A percentile compares a stretch with the other conserved stretches of the same genome.
Evolutionary conservation across 73 alveolate genomes (phyloP).

Genomic region (Paramecium bursaria): DNA sequence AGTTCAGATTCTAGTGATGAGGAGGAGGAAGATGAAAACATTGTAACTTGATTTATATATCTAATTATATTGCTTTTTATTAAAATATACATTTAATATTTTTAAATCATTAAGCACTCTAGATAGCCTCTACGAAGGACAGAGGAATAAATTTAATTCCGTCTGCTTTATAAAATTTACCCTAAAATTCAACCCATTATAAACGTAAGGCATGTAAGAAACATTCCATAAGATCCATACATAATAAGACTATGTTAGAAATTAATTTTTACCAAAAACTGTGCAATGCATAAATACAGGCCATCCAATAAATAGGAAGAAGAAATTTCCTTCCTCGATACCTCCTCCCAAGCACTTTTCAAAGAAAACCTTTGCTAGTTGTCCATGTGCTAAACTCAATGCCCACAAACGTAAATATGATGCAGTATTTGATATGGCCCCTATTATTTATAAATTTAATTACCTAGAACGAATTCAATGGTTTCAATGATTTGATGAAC

Average conservation of each 20-base stretch:
- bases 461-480: constrained; percentile 93
- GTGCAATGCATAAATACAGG: constrained; percentile 87
- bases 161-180: constrained; percentile 96
- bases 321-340: constrained; percentile 78
- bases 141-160: constrained; percentile 94
- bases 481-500: constrained; percentile 97
- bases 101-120: too few relatives aligned
- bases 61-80: too few relatives aligned
- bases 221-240: constrained; percentile 98
- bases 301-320: constrained; percentile 83
- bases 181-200: constrained; percentile 99
- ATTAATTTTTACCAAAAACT: constrained; percentile 57
- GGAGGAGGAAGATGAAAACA: too few relatives aligned
- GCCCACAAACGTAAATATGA: constrained; percentile 99
- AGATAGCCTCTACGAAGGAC: constrained; percentile 78
- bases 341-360: constrained; percentile 89
- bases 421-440: constrained; percentile 98
- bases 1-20: too few relatives aligned
- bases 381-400: constrained; percentile 97
- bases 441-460: background rate
- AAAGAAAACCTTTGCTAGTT: constrained; percentile 96
- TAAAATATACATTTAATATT: background rate
- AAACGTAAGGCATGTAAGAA: constrained; percentile 97
- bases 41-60: too few relatives aligned
- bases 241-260: constrained; percentile 88